Base-by-base conservation (phyloP, 2,329 filamentous ascomycete species). In the Leptographium wingfieldii region DNA sequence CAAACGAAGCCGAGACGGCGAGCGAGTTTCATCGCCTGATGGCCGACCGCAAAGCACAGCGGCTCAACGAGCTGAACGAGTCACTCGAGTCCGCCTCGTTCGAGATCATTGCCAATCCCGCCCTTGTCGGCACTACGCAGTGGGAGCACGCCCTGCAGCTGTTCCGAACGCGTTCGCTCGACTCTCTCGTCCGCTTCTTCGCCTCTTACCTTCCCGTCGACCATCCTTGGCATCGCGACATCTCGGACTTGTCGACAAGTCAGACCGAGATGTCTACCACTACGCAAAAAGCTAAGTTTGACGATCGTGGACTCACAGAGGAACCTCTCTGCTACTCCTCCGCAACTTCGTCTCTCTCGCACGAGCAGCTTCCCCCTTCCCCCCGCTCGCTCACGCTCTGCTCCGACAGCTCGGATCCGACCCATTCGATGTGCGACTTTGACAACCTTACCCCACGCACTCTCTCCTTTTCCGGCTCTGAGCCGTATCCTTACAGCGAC, bases 171-270 rank as follows among this genome's bases (percentile, higher is more conserved):
- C 78, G 74, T 66, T 82, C 80, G 2, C 77, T 82, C 60, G 81
- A 84, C 68, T 83, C 80, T 22, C 78, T 84, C 62, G 78, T 84
- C 63, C 75, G 80, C 63, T 83, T 80, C 67, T 84, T 82, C 68
- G 73, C 79, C 25, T 83, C 79, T 55, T 83, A 83, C 63, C 76
- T 84, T 9, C 80, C 81, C 31, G 70, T 76, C 12, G 72, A 77
- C 62, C 77, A 80, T 61, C 68, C 74, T 2, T 77, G 74, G 70
- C 72, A 77, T 19, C 43, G n/a, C n/a, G 27, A 49, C 59, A 73
- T 74, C 60, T 67, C 68, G 59, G 71, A 72, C 59, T 25, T 3
- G 31, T 10, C 54, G 16, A 2, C 46, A 1, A 19, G 12, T 9
- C 7, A 29, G 7, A 2, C 9, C 27, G 16, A n/a, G 4, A 49